A percentile compares a stretch with the other conserved stretches of the same genome.
These are phyloP conservation scores for Alternaria hordeiaustralica DNA, from an alignment of 2,329 filamentous ascomycete genomes.

Conservation along the genomic window DNA sequence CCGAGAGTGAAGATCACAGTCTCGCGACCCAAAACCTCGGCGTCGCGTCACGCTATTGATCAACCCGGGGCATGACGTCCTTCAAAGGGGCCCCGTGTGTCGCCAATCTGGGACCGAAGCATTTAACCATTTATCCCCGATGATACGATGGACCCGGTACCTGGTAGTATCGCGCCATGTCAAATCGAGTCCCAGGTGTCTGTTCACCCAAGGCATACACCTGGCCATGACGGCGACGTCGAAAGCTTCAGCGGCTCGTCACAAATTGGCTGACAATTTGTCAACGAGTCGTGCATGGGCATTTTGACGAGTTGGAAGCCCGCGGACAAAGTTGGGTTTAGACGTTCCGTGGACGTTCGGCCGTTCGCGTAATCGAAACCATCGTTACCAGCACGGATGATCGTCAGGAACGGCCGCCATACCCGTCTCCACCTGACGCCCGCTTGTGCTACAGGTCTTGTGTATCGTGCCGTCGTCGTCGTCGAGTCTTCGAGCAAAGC, in stretches of 20 bases:
- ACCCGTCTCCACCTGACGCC: conserved; percentile 5
- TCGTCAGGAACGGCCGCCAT: conserved; percentile 10
- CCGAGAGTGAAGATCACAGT: neutral
- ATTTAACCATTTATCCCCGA: neutral
- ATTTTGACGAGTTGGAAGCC: neutral
- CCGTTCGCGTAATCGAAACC: neutral
- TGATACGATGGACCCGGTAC: conserved; percentile 1
- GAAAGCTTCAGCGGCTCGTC: neutral
- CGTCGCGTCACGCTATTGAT: conserved; percentile 5
- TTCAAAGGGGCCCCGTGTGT: conserved; percentile 4
- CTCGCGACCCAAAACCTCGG: neutral
- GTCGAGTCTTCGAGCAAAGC: neutral
- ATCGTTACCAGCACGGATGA: neutral
- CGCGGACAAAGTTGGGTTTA: neutral
- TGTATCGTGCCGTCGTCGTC: neutral
- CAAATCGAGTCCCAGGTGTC: neutral
- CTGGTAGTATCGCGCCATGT: conserved; percentile 5
- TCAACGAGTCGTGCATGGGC: neutral
- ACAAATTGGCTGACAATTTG: neutral
- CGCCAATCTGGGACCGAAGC: conserved; percentile 11
- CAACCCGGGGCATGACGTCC: conserved; percentile 4
- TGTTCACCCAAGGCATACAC: neutral
- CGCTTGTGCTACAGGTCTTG: neutral
- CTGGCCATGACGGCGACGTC: neutral
- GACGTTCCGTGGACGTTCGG: neutral